A percentile compares a stretch with the other conserved stretches of the same genome.
Evolutionary conservation across 257 asterid genomes (phyloP).

Genomic region (Penstemon barbatus): DNA sequence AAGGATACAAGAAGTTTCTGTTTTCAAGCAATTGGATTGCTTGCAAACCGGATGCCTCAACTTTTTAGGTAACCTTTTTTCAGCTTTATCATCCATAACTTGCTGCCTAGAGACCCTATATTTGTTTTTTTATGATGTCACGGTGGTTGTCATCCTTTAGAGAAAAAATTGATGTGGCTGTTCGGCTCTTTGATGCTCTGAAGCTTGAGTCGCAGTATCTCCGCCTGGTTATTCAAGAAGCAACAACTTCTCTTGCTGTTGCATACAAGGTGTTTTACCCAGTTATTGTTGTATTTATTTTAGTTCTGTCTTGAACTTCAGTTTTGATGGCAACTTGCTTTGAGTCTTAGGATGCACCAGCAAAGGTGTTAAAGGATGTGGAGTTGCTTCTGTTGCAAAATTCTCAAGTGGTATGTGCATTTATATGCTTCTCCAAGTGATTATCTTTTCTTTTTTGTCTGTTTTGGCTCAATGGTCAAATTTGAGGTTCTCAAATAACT

Average conservation of each 20-base stretch:
- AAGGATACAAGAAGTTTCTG: constrained; percentile 83
- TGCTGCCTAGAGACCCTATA: constrained; percentile 21
- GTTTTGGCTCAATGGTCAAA: constrained; percentile 18
- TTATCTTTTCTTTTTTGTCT: constrained; percentile 18
- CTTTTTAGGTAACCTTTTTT: constrained; percentile 67
- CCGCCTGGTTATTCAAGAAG: constrained; percentile 90
- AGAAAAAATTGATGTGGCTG: constrained; percentile 82
- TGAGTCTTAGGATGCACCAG: constrained; percentile 69
- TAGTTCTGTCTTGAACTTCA: constrained; percentile 28
- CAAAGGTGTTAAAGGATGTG: constrained; percentile 70
- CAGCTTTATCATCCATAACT: constrained; percentile 7
- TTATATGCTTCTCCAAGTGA: constrained; percentile 26
- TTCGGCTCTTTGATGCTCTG: constrained; percentile 85
- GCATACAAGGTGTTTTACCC: constrained; percentile 72
- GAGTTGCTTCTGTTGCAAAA: constrained; percentile 74
- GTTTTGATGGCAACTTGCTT: constrained; percentile 35
- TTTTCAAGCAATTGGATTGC: constrained; percentile 94
- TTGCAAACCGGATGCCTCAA: constrained; percentile 93
- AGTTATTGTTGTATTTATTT: constrained; percentile 23
- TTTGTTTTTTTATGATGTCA: constrained; percentile 23
- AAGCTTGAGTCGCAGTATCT: constrained; percentile 72
- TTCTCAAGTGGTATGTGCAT: constrained; percentile 68
- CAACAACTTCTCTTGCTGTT: constrained; percentile 82
- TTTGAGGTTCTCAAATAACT: constrained; percentile 11
- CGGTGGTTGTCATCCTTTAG: constrained; percentile 37